Conservation (phyloP, 257 asterid genomes). For the Catharanthus roseus region DNA sequence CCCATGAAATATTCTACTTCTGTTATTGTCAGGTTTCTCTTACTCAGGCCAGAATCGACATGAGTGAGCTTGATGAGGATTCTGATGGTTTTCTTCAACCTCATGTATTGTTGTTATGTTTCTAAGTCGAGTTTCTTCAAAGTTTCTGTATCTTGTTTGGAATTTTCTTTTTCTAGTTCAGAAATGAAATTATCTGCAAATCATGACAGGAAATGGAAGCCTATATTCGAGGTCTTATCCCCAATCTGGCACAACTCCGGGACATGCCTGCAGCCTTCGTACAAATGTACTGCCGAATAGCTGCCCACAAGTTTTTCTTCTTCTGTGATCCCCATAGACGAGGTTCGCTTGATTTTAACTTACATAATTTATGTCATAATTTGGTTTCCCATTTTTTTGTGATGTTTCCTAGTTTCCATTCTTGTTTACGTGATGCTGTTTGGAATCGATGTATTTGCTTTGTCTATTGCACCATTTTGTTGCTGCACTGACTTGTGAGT, state of each 20-base stretch:
- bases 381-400: background rate
- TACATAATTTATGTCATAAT: background rate
- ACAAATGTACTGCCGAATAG: conserved; percentile 98
- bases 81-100: conserved; percentile 99
- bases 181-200: background rate
- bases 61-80: conserved; percentile 99
- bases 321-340: conserved; percentile 97
- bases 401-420: conserved; percentile 7
- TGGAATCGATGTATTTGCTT: background rate
- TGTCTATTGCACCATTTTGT: background rate
- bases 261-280: conserved; percentile 93
- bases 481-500: background rate
- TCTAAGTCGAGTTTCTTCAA: conserved; percentile 15
- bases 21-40: conserved; percentile 76
- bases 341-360: conserved; percentile 41
- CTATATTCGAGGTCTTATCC: conserved; percentile 94
- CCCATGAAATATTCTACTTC: conserved; percentile 1
- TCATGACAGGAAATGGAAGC: conserved; percentile 83
- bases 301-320: conserved; percentile 98
- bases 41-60: conserved; percentile 97
- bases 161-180: background rate
- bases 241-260: conserved; percentile 89
- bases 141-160: background rate
- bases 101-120: conserved; percentile 52
- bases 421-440: background rate